Percentiles rank a stretch among this genome's conserved stretches.
Conservation (phyloP, 441 rosid species). For the Theobroma grandiflorum region DNA sequence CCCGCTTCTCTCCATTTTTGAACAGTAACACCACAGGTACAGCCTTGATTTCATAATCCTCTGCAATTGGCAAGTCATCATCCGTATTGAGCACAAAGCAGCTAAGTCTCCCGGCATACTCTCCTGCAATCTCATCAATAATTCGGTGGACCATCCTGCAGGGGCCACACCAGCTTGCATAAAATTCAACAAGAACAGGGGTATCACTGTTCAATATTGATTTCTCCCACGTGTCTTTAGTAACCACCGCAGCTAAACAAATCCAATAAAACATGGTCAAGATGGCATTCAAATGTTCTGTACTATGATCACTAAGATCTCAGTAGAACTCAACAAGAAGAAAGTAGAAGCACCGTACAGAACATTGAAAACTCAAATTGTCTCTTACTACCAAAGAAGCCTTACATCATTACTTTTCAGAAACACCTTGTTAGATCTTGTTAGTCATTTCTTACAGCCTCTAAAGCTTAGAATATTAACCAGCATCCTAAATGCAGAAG, state of each 20-base stretch:
- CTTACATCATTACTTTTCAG: background rate
- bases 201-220: conserved; percentile 62
- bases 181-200: conserved; percentile 90
- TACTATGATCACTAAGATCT: conserved; percentile 3
- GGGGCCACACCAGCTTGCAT: conserved; percentile 97
- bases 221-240: conserved; percentile 69
- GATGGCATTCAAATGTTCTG: background rate
- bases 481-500: background rate
- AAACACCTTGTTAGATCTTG: background rate
- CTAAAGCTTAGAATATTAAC: background rate
- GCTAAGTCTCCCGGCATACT: conserved; percentile 73
- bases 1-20: conserved; percentile 83
- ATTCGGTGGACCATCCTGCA: conserved; percentile 91
- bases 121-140: conserved; percentile 83
- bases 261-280: conserved; percentile 24
- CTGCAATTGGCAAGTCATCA: conserved; percentile 64
- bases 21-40: conserved; percentile 88
- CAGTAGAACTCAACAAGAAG: conserved; percentile 11
- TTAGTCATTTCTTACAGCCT: background rate
- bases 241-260: conserved; percentile 60
- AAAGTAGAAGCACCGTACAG: background rate
- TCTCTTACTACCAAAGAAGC: background rate
- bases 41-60: conserved; percentile 80
- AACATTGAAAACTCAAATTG: background rate
- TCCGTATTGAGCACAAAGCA: conserved; percentile 82